Conservation (phyloP, 306 rosid genomes). For the Quercus aquifolioides region DNA sequence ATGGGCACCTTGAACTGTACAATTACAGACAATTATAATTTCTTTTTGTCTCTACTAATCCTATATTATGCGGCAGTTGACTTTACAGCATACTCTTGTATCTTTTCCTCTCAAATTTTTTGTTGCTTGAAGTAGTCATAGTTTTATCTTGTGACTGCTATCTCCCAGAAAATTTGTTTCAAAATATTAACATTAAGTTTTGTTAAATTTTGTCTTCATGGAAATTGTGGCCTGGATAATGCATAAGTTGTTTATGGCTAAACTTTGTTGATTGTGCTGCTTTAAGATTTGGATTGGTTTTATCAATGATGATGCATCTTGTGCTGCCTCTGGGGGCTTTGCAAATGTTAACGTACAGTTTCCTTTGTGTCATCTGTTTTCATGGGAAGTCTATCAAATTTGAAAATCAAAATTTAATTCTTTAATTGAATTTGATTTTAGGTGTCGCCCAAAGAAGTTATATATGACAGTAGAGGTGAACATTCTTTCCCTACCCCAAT, state of each 20-base stretch:
- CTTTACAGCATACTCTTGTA: not conserved
- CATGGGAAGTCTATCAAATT: constrained; percentile 8
- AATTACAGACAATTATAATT: not conserved
- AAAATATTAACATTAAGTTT: constrained; percentile 2
- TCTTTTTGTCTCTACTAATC: not conserved
- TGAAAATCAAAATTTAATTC: constrained; percentile 23
- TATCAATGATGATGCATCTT: constrained; percentile 76
- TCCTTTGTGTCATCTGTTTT: constrained; percentile 15
- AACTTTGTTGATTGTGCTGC: constrained; percentile 93
- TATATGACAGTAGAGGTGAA: constrained; percentile 75
- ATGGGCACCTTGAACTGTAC: not conserved
- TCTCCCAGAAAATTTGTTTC: not conserved
- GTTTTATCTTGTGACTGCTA: not conserved
- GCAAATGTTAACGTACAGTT: constrained; percentile 45
- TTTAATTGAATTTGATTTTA: constrained; percentile 30
- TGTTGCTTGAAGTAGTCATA: not conserved
- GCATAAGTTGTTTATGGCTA: constrained; percentile 74
- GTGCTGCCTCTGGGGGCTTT: constrained; percentile 82
- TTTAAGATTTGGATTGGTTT: constrained; percentile 85
- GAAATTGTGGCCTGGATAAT: constrained; percentile 38
- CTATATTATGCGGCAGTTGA: not conserved
- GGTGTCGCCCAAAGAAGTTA: constrained; percentile 92
- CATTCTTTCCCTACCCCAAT: constrained; percentile 11
- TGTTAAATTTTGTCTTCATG: constrained; percentile 41
- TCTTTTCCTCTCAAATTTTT: not conserved